Evolutionary conservation across 2,329 filamentous ascomycete species (phyloP).

Genomic region (Penicillium sp.): DNA sequence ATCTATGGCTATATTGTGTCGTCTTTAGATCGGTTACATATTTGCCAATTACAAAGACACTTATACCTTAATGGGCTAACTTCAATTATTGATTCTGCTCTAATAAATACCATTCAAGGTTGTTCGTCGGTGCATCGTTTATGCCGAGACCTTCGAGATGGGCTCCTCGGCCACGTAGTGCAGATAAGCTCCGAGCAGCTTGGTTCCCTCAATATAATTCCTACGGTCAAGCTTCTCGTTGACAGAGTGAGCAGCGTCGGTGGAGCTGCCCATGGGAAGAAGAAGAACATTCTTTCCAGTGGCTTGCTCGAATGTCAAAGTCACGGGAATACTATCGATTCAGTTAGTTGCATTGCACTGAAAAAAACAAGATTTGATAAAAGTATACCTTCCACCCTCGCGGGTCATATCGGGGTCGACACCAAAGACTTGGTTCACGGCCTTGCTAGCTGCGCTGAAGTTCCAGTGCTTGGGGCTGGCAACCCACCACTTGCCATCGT

Average conservation of each 20-base stretch:
- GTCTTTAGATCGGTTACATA: too few relatives aligned
- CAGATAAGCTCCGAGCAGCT: slow-evolving; percentile 90
- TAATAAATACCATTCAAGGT: background rate
- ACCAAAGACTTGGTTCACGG: slow-evolving; percentile 93
- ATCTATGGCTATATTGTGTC: too few relatives aligned
- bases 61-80: too few relatives aligned
- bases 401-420: slow-evolving; percentile 93
- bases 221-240: slow-evolving; percentile 97
- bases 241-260: slow-evolving; percentile 94
- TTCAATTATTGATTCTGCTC: background rate
- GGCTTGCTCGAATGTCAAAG: slow-evolving; percentile 94
- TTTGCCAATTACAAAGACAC: too few relatives aligned
- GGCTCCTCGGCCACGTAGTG: slow-evolving; percentile 96
- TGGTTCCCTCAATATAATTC: slow-evolving; percentile 98
- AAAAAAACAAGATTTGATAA: slow-evolving; percentile 5
- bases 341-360: slow-evolving; percentile 24
- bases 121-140: background rate
- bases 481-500: slow-evolving; percentile 98
- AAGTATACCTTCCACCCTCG: slow-evolving; percentile 82
- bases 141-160: too few relatives aligned
- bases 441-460: slow-evolving; percentile 91
- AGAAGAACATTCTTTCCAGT: slow-evolving; percentile 97
- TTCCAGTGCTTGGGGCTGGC: slow-evolving; percentile 99
- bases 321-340: slow-evolving; percentile 82
- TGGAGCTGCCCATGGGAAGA: slow-evolving; percentile 95